Evolutionary conservation across 345 rosid genomes (phyloP), one percentile per base, ranked within the genome.

Genomic region (Sisymbrium altissimum): DNA sequence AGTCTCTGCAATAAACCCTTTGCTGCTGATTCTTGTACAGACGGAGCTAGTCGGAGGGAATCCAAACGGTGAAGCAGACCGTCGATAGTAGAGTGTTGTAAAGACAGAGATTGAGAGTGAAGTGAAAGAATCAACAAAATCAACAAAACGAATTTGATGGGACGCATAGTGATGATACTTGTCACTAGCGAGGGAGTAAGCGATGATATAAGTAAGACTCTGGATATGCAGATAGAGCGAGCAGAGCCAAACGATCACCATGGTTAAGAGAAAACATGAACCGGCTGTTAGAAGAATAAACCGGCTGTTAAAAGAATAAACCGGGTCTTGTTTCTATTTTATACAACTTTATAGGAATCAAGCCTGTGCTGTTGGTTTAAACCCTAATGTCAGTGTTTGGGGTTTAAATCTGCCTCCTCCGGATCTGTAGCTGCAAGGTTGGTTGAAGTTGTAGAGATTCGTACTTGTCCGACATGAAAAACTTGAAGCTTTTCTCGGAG

Each of bases 21-120:
- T 10, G 90, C 92, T n/a, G 98, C 95, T 39, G 88, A 83, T 77
- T 80, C 85, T 79, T 94, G 98, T 62, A 79, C 80, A 13, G 87
- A 80, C 2, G 93, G 44, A 65, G 90, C 54, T 15, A 71, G 72
- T 46, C 78, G 77, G 35, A 88, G 73, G 44, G 97, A 87, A 73
- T 94, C 92, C 79, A 91, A 73, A 68, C 90, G 86, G 44, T 64
- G 40, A 50, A 89, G 81, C 39, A 88, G 53, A 70, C 56, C 21
- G 1, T 83, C 68, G 4, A 91, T 80, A 35, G 83, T n/a, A 27
- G 67, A 61, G 23, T 77, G 23, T 15, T 64, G 67, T 32, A 39
- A 32, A 4, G 76, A 70, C 9, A 56, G 17, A 38, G 68, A 38
- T 3, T 48, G 71, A 56, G 68, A 46, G 13, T 30, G 62, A 19